Evolutionary conservation across 108 stramenopile genomes (phyloP).

Genomic region (Cyclotella distinguenda): DNA sequence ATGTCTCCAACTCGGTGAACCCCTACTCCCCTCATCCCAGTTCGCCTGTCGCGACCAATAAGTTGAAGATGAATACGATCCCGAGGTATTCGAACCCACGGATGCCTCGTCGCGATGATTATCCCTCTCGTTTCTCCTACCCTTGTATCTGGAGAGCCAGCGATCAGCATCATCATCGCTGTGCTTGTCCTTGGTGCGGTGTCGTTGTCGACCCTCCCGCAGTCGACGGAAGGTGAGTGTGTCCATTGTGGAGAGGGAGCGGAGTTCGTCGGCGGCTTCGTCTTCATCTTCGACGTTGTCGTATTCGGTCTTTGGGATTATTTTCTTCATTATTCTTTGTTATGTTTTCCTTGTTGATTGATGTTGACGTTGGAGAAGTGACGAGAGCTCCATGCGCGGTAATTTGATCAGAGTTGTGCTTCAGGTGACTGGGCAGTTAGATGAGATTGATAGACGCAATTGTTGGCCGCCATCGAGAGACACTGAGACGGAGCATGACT

Average conservation of each 20-base stretch:
- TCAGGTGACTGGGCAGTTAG: no score
- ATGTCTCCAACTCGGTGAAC: background rate
- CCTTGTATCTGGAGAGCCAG: background rate
- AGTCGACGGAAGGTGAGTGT: slow-evolving; percentile 10
- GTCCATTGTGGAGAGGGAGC: slow-evolving; percentile 21
- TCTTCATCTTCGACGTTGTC: background rate
- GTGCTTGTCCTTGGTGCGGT: background rate
- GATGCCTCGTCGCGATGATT: background rate
- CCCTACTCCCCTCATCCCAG: background rate
- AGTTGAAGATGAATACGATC: background rate
- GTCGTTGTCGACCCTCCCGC: slow-evolving; percentile 5
- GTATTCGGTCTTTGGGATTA: no score
- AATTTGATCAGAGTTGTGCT: no score
- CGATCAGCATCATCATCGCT: background rate
- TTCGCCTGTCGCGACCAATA: background rate
- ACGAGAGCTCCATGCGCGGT: no score
- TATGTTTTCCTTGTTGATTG: no score
- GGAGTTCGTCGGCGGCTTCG: slow-evolving; percentile 13
- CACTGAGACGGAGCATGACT: no score
- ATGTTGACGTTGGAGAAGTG: no score
- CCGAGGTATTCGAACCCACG: slow-evolving; percentile 4
- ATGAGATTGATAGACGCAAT: no score
- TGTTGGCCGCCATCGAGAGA: no score
- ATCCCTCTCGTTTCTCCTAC: background rate
- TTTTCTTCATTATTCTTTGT: no score